These are phyloP conservation scores for Carpinus viminea DNA, from an alignment of 306 rosid genomes.

Conservation along the genomic window DNA sequence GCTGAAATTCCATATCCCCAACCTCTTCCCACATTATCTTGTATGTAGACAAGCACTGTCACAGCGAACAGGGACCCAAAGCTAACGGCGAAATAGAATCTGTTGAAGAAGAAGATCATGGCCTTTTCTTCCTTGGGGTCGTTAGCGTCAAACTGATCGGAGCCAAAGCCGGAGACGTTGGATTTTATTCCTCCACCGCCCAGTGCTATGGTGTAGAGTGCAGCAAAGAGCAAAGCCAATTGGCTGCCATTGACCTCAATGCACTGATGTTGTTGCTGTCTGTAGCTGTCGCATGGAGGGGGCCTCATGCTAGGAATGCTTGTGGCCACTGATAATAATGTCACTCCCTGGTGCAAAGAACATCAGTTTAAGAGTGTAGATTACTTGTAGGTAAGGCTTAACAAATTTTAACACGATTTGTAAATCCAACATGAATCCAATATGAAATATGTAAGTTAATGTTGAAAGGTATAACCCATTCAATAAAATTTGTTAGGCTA, in stretches of 20 bases:
- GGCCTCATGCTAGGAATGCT: conserved; percentile 72
- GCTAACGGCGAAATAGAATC: conserved; percentile 83
- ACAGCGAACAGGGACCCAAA: conserved; percentile 82
- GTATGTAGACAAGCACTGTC: conserved; percentile 76
- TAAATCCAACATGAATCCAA: too few species aligned
- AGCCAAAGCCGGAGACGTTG: conserved; percentile 87
- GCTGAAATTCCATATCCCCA: conserved; percentile 94
- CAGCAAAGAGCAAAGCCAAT: conserved; percentile 60
- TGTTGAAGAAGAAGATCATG: conserved; percentile 94
- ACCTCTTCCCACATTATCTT: conserved; percentile 82
- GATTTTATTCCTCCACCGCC: conserved; percentile 97
- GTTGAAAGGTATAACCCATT: too few species aligned
- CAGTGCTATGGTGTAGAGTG: conserved; percentile 67
- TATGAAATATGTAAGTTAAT: too few species aligned
- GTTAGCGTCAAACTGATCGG: conserved; percentile 62
- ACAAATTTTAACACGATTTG: too few species aligned
- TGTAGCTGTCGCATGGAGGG: conserved; percentile 52
- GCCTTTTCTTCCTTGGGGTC: conserved; percentile 81
- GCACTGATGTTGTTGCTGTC: conserved; percentile 62
- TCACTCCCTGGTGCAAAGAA: conserved; percentile 57
- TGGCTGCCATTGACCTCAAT: conserved; percentile 61
- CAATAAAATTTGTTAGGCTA: too few species aligned
- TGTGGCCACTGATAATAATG: conserved; percentile 70
- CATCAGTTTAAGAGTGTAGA: background rate
- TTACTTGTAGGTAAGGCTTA: background rate